Conservation (phyloP, 345 rosid genomes). For the Stellera chamaejasme region DNA sequence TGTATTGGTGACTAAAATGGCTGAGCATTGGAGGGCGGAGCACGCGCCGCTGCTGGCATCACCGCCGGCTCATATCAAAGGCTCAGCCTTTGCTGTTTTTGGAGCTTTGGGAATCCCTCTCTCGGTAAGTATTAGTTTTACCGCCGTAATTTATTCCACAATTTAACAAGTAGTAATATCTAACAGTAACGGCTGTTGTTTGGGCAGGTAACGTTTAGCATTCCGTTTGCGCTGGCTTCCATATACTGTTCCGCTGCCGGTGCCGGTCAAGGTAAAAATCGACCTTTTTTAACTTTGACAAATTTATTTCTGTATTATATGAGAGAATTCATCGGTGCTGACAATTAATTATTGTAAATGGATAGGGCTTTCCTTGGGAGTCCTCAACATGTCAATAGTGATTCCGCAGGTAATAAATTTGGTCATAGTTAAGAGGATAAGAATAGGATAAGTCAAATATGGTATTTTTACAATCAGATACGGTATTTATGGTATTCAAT, state of each 20-base stretch:
- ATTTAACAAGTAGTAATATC: too few species aligned
- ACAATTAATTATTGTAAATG: too few species aligned
- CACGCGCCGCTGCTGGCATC: constrained; percentile 20
- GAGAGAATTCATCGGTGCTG: too few species aligned
- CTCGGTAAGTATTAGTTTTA: constrained; percentile 32
- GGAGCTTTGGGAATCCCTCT: constrained; percentile 64
- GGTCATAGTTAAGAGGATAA: background rate
- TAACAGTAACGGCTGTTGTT: background rate
- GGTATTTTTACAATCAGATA: too few species aligned
- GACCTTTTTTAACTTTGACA: too few species aligned
- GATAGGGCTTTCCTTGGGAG: constrained; percentile 8
- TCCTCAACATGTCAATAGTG: constrained; percentile 7
- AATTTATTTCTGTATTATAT: too few species aligned
- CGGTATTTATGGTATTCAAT: too few species aligned
- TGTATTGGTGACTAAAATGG: constrained; percentile 58
- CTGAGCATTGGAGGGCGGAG: constrained; percentile 26
- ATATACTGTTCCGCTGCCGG: constrained; percentile 44
- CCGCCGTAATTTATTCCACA: too few species aligned
- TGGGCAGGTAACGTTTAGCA: constrained; percentile 41
- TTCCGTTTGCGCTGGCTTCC: constrained; percentile 91
- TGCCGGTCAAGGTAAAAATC: constrained; percentile 72
- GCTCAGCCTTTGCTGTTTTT: constrained; percentile 47
- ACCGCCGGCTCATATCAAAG: constrained; percentile 43
- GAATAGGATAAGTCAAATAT: constrained; percentile 8
- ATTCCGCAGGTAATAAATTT: constrained; percentile 11